Base-by-base conservation (phyloP, 805 yeast genomes). In the Yamadazyma nakazawae region DNA sequence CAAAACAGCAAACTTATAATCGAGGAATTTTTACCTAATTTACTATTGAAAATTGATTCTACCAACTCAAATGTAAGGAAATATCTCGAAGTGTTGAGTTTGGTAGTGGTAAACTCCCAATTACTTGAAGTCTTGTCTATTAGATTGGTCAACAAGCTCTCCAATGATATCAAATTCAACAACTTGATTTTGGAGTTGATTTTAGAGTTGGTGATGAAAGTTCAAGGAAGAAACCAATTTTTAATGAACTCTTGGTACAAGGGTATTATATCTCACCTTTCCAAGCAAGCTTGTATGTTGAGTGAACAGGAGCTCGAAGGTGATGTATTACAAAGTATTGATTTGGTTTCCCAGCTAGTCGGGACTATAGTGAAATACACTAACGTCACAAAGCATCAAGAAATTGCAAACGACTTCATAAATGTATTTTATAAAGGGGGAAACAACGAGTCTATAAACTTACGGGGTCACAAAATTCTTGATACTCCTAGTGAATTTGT, bases 371-470 rank as follows among this genome's bases (percentile, higher is more conserved):
- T 77, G 19, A 64, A 68, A 36, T 70, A 63, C 43, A 60, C 66
- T 25, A 76, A 75, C 42, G 50, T 52, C 16, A 26, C 63, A 3
- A 64, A 68, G 16, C 88, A 84, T 53, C 81, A 76, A 51, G 52
- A 51, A 1, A 58, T 81, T 8, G 51, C 81, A 7, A 58, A 69
- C 34, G 72, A 70, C 12, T 63, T 72, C 21, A 54, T 64, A 11
- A 45, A 51, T 0, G 30, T 72, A 3, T 80, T 82, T 47, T 50
- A 70, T 5, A 52, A 55, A 3, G 64, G 45, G 0, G 17, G 16
- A 9, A 9, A 52, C 6, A 43, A 46, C 10, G 11, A 50, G 1
- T 26, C 42, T 3, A 50, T 53, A 13, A 51, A 54, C 11, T 34
- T 39, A 40, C 14, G 40, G 11, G 47, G 48, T 18, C 40, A 44